Conservation (phyloP, 345 rosid species). For the Lenwebbia sp. region DNA sequence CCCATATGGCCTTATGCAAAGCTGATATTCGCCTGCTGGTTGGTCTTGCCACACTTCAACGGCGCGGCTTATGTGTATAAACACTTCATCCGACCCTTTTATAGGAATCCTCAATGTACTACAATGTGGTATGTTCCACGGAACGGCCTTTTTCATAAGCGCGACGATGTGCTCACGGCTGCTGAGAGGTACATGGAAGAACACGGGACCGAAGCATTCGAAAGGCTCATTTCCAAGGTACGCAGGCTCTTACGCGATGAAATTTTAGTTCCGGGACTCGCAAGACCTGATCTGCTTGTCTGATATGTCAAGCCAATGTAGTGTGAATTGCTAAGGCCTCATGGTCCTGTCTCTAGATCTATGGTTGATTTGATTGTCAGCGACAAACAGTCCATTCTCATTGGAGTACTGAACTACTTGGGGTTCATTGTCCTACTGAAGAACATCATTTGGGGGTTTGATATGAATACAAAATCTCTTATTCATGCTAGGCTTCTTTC, state of each 20-base stretch:
- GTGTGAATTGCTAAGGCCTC: neutral
- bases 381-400: neutral
- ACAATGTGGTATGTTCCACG: conserved; percentile 74
- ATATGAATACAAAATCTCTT: neutral
- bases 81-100: conserved; percentile 62
- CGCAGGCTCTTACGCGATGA: neutral
- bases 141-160: conserved; percentile 35
- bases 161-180: conserved; percentile 56
- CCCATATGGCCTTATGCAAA: conserved; percentile 74
- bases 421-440: neutral
- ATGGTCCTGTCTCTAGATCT: neutral
- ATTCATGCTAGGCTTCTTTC: neutral
- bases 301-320: neutral
- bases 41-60: conserved; percentile 76
- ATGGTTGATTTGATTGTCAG: neutral
- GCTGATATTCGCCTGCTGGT: conserved; percentile 65
- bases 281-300: neutral
- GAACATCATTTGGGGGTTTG: neutral
- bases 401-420: neutral
- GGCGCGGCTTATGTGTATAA: conserved; percentile 76
- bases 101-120: conserved; percentile 40
- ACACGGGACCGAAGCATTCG: conserved; percentile 46
- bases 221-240: conserved; percentile 44
- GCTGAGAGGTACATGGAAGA: conserved; percentile 65
- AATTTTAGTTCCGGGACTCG: neutral